Evolutionary conservation across 176 grass and related monocot genomes (phyloP).

Genomic region (Otatea glauca): DNA sequence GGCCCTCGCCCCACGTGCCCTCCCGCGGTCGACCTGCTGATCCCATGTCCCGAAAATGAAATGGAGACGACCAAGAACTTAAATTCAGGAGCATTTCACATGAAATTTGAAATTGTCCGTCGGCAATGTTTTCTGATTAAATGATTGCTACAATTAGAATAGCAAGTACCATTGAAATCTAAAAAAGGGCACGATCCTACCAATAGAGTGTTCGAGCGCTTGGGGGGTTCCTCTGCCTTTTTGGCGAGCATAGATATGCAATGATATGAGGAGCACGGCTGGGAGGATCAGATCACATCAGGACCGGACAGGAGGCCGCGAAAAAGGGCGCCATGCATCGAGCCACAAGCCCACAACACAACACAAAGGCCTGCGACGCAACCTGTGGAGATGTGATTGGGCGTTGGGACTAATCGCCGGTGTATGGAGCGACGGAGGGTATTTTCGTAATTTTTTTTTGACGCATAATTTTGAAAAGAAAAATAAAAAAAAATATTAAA

Average conservation of each 20-base stretch:
- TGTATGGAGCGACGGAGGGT: no score
- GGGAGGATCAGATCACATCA: slow-evolving; percentile 22
- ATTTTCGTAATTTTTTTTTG: no score
- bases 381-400: slow-evolving; percentile 17
- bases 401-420: no score
- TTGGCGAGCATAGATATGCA: not conserved
- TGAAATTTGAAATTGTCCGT: no score
- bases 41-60: not conserved
- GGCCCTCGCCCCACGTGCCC: no score
- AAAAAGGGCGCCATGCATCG: not conserved
- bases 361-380: not conserved
- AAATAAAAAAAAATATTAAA: no score
- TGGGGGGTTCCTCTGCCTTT: not conserved
- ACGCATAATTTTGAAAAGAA: no score
- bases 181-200: not conserved
- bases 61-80: not conserved
- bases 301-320: not conserved
- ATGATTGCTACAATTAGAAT: no score
- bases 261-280: slow-evolving; percentile 30
- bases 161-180: not conserved
- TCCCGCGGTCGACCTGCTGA: no score
- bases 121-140: no score
- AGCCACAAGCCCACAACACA: not conserved
- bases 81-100: not conserved
- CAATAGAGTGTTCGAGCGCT: not conserved